Base-by-base conservation (phyloP, 2,329 filamentous ascomycete genomes). In the Dactylellina sp. region DNA sequence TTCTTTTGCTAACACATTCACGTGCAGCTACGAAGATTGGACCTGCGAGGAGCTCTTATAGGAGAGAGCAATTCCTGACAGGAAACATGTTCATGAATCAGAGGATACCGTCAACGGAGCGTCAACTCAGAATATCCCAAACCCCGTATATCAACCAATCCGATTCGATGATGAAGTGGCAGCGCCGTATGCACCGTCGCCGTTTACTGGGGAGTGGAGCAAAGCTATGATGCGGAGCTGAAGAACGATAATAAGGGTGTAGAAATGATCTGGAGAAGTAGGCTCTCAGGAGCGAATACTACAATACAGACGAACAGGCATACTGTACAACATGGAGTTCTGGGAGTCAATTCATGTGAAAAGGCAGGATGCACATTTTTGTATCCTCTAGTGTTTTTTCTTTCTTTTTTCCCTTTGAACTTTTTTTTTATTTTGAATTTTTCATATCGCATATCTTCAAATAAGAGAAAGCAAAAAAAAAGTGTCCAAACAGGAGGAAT, bases 11-110 rank as follows among this genome's bases (percentile, higher is more conserved):
- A 5, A 35, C n/a, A 25, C 28, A 18, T n/a, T 32, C n/a, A 14
- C 2, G 1, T 60, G n/a, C 77, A 94, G 91, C 84, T 98, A 98
- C 82, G 95, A 99, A 86, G 95, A 99, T 82, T 99, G 95, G 95
- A 96, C 93, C 37, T 97, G 93, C 83, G 95, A 98, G 83, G 95
- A 99, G 83, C 85, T 98, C 59, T 76, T 79, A 64, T 79, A 79
- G 65, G 68, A 75, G 42, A 57, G 37, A 55, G 62, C 52, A 4
- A 63, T 53, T 46, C 39, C 47, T 25, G 56, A 62, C 9, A 50
- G 39, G 49, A 52, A 20, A 47, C n/a, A 22, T 39, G 2, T 49
- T 37, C 40, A 25, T 20, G 22, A 40, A 22, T 14, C 6, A 7
- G 24, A 37, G 5, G 7, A 9, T 4, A 11, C 28, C 46, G 25